Evolutionary conservation across 345 rosid genomes (phyloP).

Genomic region (Citrus sinensis): DNA sequence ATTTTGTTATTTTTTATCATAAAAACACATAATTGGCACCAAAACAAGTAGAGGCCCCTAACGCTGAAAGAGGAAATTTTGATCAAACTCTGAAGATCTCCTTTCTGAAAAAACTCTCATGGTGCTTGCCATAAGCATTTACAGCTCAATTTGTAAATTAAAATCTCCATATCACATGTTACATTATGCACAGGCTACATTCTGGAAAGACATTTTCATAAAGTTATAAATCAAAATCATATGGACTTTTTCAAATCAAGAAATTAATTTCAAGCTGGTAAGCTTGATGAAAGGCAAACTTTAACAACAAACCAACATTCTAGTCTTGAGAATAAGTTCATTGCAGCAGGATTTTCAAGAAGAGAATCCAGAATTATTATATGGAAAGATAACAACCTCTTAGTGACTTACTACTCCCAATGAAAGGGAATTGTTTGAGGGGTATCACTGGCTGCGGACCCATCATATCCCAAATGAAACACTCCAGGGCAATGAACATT

Average conservation of each 20-base stretch:
- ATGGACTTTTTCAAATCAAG: neutral
- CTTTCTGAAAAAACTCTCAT: too few relatives aligned
- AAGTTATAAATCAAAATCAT: neutral
- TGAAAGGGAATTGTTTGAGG: slow-evolving; percentile 60
- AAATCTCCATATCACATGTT: neutral
- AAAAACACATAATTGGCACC: too few relatives aligned
- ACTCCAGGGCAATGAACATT: slow-evolving; percentile 31
- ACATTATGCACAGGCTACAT: neutral
- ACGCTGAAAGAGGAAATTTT: neutral
- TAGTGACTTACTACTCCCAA: slow-evolving; percentile 42
- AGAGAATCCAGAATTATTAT: slow-evolving; percentile 12
- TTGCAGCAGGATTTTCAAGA: neutral
- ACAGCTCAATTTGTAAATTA: neutral
- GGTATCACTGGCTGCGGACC: slow-evolving; percentile 35
- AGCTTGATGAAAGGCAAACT: neutral
- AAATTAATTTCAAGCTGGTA: too few relatives aligned
- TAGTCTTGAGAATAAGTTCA: neutral
- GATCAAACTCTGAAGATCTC: neutral
- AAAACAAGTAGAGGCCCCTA: too few relatives aligned
- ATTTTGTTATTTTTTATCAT: too few relatives aligned
- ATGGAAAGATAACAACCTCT: neutral
- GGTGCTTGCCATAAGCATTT: neutral
- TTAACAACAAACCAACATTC: neutral
- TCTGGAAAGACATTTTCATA: neutral
- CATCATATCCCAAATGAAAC: slow-evolving; percentile 40